A percentile compares a stretch with the other conserved stretches of the same genome.
These are phyloP conservation scores for Fusarium albosuccineum DNA, from an alignment of 2,329 filamentous ascomycete species.

Conservation along the genomic window DNA sequence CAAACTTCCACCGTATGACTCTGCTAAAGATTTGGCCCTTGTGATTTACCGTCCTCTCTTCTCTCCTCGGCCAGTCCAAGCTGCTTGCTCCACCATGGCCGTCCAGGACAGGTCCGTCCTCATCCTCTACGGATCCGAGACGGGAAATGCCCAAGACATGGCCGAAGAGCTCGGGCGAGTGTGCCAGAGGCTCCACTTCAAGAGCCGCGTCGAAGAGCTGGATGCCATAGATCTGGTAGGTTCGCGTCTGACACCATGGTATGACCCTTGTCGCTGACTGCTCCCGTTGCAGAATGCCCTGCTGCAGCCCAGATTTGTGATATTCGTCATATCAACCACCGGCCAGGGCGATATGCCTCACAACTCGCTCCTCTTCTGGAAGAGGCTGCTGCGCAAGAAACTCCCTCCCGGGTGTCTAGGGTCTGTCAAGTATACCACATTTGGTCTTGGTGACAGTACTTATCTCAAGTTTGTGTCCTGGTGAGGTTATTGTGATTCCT, in stretches of 20 bases:
- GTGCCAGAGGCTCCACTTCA: constrained; percentile 83
- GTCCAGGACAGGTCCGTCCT: constrained; percentile 63
- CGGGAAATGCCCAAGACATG: constrained; percentile 91
- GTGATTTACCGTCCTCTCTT: not conserved
- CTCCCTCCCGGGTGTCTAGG: constrained; percentile 78
- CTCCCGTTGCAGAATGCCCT: constrained; percentile 61
- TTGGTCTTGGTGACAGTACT: constrained; percentile 94
- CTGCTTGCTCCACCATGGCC: constrained; percentile 38
- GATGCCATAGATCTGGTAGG: constrained; percentile 81
- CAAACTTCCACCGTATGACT: constrained; percentile 2
- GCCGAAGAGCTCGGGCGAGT: constrained; percentile 85
- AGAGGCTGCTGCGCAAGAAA: constrained; percentile 81
- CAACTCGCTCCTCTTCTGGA: constrained; percentile 89
- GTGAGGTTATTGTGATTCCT: not conserved
- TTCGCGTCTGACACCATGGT: constrained; percentile 23
- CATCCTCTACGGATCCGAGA: constrained; percentile 94
- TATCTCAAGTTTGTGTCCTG: constrained; percentile 80
- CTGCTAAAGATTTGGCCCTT: not conserved
- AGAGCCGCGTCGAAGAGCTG: constrained; percentile 80
- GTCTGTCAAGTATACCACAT: constrained; percentile 81
- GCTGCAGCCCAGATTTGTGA: constrained; percentile 67
- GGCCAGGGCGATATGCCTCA: constrained; percentile 93
- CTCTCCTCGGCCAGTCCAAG: not conserved
- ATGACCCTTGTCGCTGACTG: constrained; percentile 18
- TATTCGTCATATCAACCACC: constrained; percentile 91